phyloP scores from a whole-genome alignment of 192 early-diverging fungal genomes.

The Coemansia erecta region DNA sequence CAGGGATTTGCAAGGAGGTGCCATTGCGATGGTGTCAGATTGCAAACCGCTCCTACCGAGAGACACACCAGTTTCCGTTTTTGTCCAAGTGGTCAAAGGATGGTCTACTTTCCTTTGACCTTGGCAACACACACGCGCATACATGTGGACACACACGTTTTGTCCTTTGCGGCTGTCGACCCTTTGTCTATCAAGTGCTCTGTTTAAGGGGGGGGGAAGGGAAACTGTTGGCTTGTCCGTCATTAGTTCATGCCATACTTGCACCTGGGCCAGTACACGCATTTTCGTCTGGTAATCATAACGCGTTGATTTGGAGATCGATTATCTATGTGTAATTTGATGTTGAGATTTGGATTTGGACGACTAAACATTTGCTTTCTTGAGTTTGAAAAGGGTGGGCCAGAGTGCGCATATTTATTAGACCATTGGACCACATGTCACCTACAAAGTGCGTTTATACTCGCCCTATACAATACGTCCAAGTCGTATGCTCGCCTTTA shows the following conservation, averaged over 20 bases:
- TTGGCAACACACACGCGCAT: background rate
- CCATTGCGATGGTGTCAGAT: background rate
- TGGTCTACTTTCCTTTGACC: background rate
- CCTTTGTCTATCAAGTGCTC: background rate
- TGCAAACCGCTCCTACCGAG: background rate
- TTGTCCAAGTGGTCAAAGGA: background rate
- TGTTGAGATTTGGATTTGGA: too few relatives aligned
- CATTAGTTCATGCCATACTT: too few relatives aligned
- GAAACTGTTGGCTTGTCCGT: too few relatives aligned
- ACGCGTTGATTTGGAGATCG: too few relatives aligned
- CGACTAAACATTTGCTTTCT: too few relatives aligned
- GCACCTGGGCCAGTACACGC: background rate
- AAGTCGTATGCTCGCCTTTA: too few relatives aligned
- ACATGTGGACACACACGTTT: background rate
- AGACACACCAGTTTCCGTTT: background rate
- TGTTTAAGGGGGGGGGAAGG: background rate
- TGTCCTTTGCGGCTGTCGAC: background rate
- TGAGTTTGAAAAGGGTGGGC: too few relatives aligned
- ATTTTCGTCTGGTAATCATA: background rate
- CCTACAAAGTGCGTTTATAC: too few relatives aligned
- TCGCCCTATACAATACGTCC: too few relatives aligned
- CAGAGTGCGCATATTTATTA: too few relatives aligned
- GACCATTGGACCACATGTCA: too few relatives aligned
- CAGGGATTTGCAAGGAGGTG: constrained; percentile 1
- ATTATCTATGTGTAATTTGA: too few relatives aligned